phyloP scores from a whole-genome alignment of 192 early-diverging fungal species.

The Coemansia sp. region DNA sequence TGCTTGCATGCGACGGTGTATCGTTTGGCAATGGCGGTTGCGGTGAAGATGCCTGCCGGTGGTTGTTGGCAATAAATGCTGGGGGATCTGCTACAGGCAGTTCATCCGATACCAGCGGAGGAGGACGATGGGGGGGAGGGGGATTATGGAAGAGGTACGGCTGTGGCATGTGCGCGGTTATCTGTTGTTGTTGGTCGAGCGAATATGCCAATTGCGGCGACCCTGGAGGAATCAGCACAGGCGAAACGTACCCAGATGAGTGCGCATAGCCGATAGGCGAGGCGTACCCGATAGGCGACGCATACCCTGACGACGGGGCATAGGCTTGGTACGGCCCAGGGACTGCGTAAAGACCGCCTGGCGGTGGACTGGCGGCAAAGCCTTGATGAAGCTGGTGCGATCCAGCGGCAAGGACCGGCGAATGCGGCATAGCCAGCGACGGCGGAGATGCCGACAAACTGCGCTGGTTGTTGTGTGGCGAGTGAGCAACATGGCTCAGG shows the following conservation, averaged over 20 bases:
- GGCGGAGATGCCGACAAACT: not conserved
- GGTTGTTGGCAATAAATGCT: too few relatives aligned
- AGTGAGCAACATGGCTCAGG: not conserved
- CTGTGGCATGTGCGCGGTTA: not conserved
- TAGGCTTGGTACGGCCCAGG: constrained; percentile 14
- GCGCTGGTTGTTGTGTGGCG: not conserved
- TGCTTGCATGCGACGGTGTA: not conserved
- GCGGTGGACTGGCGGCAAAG: not conserved
- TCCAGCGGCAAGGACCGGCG: constrained; percentile 2
- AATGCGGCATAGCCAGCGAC: constrained; percentile 5
- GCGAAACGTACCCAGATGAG: constrained; percentile 28
- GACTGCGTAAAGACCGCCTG: constrained; percentile 13
- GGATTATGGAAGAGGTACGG: not conserved
- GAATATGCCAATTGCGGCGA: constrained; percentile 32
- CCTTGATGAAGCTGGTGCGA: not conserved
- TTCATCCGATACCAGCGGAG: not conserved
- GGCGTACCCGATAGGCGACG: constrained; percentile 20
- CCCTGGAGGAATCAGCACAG: constrained; percentile 20
- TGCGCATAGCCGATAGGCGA: constrained; percentile 21
- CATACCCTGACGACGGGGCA: constrained; percentile 20
- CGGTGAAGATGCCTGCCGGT: not conserved
- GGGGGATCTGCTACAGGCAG: too few relatives aligned
- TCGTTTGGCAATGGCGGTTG: not conserved
- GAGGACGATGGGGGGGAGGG: not conserved
- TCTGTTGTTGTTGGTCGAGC: constrained; percentile 1